Conservation (phyloP, 768 basidiomycete genomes). For the Clitopilus passeckerianus region DNA sequence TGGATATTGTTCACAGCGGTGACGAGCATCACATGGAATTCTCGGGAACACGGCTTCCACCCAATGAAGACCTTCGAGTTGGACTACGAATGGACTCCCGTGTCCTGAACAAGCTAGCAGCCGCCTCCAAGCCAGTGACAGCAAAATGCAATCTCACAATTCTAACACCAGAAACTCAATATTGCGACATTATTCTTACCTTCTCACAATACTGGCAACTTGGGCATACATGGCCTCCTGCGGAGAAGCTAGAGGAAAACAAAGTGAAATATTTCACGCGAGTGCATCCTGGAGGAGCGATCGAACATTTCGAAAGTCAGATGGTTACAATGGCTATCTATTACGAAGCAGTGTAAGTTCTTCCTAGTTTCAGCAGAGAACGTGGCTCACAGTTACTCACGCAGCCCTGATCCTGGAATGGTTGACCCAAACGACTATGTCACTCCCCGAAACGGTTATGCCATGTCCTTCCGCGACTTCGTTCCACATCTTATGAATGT, state of each 20-base stretch:
- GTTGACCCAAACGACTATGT: conserved; percentile 77
- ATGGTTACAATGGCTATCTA: conserved; percentile 77
- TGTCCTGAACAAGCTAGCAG: conserved; percentile 71
- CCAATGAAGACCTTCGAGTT: conserved; percentile 55
- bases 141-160: conserved; percentile 77
- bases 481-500: conserved; percentile 77
- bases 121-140: conserved; percentile 66
- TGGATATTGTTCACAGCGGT: conserved; percentile 74
- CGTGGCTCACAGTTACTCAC: conserved; percentile 2
- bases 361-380: neutral
- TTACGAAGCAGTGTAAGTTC: conserved; percentile 77
- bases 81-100: conserved; percentile 75
- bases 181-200: conserved; percentile 72
- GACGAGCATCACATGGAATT: conserved; percentile 82
- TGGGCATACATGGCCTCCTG: conserved; percentile 73
- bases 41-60: conserved; percentile 67
- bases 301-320: conserved; percentile 84
- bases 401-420: conserved; percentile 75
- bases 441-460: conserved; percentile 78
- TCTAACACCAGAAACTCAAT: conserved; percentile 67
- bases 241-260: conserved; percentile 59
- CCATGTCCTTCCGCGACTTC: conserved; percentile 79
- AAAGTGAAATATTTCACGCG: conserved; percentile 82
- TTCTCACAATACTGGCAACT: conserved; percentile 75
- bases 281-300: conserved; percentile 78